Conservation (phyloP, 2,329 filamentous ascomycete genomes). For the Pseudogymnoascus destructans region DNA sequence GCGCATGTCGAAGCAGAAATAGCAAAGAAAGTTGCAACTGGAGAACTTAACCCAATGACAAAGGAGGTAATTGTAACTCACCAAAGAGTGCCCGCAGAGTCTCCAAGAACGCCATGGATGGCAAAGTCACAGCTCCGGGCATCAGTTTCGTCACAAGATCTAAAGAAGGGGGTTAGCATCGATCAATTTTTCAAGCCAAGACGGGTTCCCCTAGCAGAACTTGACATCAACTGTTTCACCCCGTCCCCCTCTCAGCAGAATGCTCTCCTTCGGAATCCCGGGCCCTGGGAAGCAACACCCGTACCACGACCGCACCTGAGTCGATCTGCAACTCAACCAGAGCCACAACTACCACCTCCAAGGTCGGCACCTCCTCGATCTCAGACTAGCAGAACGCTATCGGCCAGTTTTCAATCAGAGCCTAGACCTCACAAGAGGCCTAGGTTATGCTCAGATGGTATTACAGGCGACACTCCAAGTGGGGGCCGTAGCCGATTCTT, state of each 20-base stretch:
- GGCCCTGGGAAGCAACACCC: constrained; percentile 41
- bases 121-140: constrained; percentile 15
- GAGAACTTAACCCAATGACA: constrained; percentile 81
- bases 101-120: constrained; percentile 15
- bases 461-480: constrained; percentile 25
- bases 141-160: constrained; percentile 30
- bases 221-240: constrained; percentile 55
- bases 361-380: constrained; percentile 25
- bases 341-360: constrained; percentile 22
- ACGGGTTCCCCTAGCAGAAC: constrained; percentile 49
- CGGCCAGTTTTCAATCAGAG: constrained; percentile 29
- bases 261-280: constrained; percentile 40
- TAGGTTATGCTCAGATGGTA: constrained; percentile 37
- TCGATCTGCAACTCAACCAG: constrained; percentile 20
- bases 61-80: constrained; percentile 44
- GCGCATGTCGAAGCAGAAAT: constrained; percentile 52
- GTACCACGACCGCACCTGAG: constrained; percentile 26
- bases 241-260: constrained; percentile 52
- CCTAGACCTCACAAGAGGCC: constrained; percentile 37
- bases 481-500: constrained; percentile 36
- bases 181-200: constrained; percentile 52
- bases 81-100: constrained; percentile 13
- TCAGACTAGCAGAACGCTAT: constrained; percentile 30
- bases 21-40: constrained; percentile 61
- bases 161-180: constrained; percentile 49